Evolutionary conservation across 495 filamentous ascomycete genomes (phyloP).

Genomic region (Podospora sp.): DNA sequence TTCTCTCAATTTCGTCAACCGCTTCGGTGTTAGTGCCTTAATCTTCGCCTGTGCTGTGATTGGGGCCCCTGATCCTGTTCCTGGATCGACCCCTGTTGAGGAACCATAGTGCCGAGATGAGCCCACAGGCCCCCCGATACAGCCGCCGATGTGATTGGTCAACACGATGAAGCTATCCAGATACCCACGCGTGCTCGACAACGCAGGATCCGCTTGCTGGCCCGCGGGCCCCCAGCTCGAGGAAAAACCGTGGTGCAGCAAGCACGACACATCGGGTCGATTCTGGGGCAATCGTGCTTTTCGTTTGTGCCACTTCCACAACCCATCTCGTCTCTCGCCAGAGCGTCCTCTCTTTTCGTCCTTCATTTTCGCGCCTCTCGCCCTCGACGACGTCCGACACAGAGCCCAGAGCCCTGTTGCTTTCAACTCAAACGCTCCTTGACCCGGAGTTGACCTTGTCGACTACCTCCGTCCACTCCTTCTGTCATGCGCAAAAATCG

Average conservation of each 20-base stretch:
- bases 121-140: conserved; percentile 16
- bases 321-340: conserved; percentile 16
- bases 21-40: conserved; percentile 22
- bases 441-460: background rate
- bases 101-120: conserved; percentile 32
- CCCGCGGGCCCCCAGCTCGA: conserved; percentile 5
- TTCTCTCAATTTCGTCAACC: conserved; percentile 28
- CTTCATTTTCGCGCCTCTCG: conserved; percentile 13
- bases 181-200: conserved; percentile 23
- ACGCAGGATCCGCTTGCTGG: conserved; percentile 15
- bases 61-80: conserved; percentile 26
- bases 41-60: conserved; percentile 21
- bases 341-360: conserved; percentile 30
- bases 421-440: background rate
- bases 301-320: conserved; percentile 20
- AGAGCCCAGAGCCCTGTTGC: background rate
- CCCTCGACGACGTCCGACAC: background rate
- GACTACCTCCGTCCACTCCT: conserved; percentile 11
- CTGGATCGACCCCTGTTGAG: conserved; percentile 22
- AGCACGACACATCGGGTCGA: conserved; percentile 23
- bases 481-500: conserved; percentile 2
- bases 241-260: conserved; percentile 18
- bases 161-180: conserved; percentile 22
- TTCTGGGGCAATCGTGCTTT: conserved; percentile 17
- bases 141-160: conserved; percentile 24